phyloP scores from a whole-genome alignment of 228 moss, liverwort and hornwort species.

The Sphagnum fallax region DNA sequence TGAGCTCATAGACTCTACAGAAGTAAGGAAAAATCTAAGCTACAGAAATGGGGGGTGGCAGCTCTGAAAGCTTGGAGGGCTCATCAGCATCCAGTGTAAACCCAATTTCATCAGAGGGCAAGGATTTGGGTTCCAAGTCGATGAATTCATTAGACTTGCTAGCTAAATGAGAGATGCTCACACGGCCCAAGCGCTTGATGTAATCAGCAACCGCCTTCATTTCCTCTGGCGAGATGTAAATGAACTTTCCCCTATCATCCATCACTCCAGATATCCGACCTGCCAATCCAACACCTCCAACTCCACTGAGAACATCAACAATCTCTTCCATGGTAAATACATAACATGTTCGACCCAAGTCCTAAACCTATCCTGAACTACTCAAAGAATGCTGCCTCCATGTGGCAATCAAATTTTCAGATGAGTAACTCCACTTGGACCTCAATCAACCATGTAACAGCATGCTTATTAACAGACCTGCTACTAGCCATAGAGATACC shows the following conservation, averaged over 20 bases:
- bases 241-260: conserved; percentile 98
- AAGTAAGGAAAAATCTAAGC: background rate
- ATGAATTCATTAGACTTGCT: conserved; percentile 95
- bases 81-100: conserved; percentile 45
- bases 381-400: no score
- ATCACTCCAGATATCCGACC: conserved; percentile 97
- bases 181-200: conserved; percentile 87
- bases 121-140: conserved; percentile 76
- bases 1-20: no score
- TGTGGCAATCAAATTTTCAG: no score
- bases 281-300: conserved; percentile 11
- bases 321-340: background rate
- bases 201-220: conserved; percentile 99
- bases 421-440: no score
- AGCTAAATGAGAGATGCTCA: conserved; percentile 92
- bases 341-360: background rate
- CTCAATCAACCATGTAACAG: no score
- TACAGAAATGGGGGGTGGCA: conserved; percentile 16
- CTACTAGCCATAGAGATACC: no score
- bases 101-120: conserved; percentile 46
- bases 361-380: no score
- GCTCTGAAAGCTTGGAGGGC: conserved; percentile 15
- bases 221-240: conserved; percentile 95
- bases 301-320: background rate
- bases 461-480: no score